Evolutionary conservation across 164 flowering plant genomes (phyloP), one percentile per base, ranked within the genome.

Genomic region (Magnolia officinalis): DNA sequence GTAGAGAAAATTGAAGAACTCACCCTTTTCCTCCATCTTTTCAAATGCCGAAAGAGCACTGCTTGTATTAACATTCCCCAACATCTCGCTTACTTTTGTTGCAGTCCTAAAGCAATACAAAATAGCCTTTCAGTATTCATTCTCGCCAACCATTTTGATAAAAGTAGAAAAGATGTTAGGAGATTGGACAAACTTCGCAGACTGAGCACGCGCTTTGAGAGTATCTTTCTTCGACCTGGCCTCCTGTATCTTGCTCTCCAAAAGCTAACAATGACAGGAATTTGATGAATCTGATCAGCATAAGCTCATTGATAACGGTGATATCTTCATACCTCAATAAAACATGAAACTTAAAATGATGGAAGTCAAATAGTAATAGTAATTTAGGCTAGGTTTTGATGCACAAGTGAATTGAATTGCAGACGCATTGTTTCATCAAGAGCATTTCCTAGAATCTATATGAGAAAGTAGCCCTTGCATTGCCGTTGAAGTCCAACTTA

Each of bases 11-110:
- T 11, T n/a, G 31, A 49, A 26, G 21, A 18, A 3, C 75, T 52
- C 70, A 91, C 99, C 98, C 83, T 96, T 96, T 81, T 94, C 98
- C 84, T 96, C 99, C 98, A 96, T 94, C 82, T 91, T 96, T 80
- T 96, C 99, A 80, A 96, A 96, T 81, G 98, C 99, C 45, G 96
- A 86, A 78, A 96, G 97, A 77, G 99, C 94, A 80, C 91, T 90
- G 71, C 98, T 92, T 59, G 99, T 92, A 78, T 94, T 90, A 49
- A 96, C 94, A 88, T 90, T 96, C 20, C 98, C 98, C 81, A 94
- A 55, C 97, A 96, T 90, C 84, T 96, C 99, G 67, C 79, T 90
- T 74, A 96, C 98, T 87, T 94, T 94, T 26, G 90, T 93, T 74
- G 97, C 90, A 81, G 99, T 96, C 94, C 99, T 94, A 75, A 64